Evolutionary conservation across 805 yeast species (phyloP).

Genomic region (Ogataea nitratoaversa): DNA sequence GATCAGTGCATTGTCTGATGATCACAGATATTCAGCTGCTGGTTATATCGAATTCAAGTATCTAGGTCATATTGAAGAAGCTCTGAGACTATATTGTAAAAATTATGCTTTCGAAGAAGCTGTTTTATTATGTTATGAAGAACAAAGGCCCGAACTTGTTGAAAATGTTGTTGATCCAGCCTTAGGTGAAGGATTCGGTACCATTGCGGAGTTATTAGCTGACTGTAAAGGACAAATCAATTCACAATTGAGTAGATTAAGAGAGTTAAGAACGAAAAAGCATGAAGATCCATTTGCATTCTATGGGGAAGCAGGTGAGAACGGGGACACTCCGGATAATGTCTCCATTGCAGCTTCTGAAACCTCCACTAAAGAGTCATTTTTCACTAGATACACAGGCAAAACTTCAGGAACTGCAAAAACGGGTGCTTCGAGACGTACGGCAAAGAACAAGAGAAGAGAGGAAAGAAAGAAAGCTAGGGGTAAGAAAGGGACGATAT

Average conservation of each 20-base stretch:
- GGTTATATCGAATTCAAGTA: conserved; percentile 69
- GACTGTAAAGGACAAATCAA: conserved; percentile 84
- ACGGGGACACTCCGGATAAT: conserved; percentile 80
- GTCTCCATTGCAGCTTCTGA: conserved; percentile 94
- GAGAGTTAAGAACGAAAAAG: conserved; percentile 83
- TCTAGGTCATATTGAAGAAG: conserved; percentile 54
- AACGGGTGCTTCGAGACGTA: conserved; percentile 91
- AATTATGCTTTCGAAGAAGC: conserved; percentile 76
- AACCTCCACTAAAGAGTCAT: conserved; percentile 86
- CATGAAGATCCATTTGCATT: conserved; percentile 80
- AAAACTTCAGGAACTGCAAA: conserved; percentile 94
- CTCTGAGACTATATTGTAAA: conserved; percentile 68
- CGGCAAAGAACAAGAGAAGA: conserved; percentile 87
- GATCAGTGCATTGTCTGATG: conserved; percentile 55
- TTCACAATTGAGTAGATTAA: conserved; percentile 77
- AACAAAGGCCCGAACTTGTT: conserved; percentile 41
- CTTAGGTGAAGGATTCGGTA: conserved; percentile 83
- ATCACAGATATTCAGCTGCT: conserved; percentile 72
- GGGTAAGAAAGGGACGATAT: conserved; percentile 96
- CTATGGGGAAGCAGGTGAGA: conserved; percentile 61
- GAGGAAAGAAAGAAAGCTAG: conserved; percentile 95
- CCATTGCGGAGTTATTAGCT: conserved; percentile 82
- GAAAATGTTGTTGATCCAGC: conserved; percentile 64
- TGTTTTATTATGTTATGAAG: conserved; percentile 53
- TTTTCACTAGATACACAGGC: conserved; percentile 94